phyloP scores from a whole-genome alignment of 2,329 filamentous ascomycete genomes.

The Epichloe amarillans region DNA sequence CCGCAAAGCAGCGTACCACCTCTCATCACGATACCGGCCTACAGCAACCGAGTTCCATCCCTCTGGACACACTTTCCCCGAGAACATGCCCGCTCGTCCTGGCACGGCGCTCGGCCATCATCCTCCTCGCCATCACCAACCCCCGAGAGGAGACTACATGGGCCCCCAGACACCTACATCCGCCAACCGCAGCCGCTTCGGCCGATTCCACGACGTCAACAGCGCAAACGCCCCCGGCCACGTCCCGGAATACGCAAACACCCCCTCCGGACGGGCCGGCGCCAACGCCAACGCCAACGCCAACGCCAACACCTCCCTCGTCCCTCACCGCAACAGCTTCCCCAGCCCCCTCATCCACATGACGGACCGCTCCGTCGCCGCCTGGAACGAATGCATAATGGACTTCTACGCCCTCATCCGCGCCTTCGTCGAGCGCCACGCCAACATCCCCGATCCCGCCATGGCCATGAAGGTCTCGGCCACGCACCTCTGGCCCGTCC shows the following conservation, averaged over 20 bases:
- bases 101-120: slow-evolving; percentile 11
- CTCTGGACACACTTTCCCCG: not conserved
- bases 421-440: slow-evolving; percentile 22
- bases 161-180: slow-evolving; percentile 19
- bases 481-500: slow-evolving; percentile 23
- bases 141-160: slow-evolving; percentile 13
- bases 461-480: slow-evolving; percentile 15
- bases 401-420: slow-evolving; percentile 24
- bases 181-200: slow-evolving; percentile 13
- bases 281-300: not conserved
- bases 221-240: not conserved
- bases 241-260: not conserved
- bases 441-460: slow-evolving; percentile 18
- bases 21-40: slow-evolving; percentile 16
- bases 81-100: slow-evolving; percentile 1
- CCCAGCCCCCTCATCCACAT: slow-evolving; percentile 20
- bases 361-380: slow-evolving; percentile 19
- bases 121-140: not conserved
- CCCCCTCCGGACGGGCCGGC: not conserved
- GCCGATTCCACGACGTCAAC: slow-evolving; percentile 16
- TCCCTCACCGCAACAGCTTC: slow-evolving; percentile 10
- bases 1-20: not conserved
- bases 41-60: slow-evolving; percentile 22
- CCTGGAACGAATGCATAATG: slow-evolving; percentile 24
- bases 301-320: not conserved